Percentiles rank a stretch among this genome's conserved stretches.
Conservation (phyloP, 139 green algal genomes). For the Chlamydomonas incerta region DNA sequence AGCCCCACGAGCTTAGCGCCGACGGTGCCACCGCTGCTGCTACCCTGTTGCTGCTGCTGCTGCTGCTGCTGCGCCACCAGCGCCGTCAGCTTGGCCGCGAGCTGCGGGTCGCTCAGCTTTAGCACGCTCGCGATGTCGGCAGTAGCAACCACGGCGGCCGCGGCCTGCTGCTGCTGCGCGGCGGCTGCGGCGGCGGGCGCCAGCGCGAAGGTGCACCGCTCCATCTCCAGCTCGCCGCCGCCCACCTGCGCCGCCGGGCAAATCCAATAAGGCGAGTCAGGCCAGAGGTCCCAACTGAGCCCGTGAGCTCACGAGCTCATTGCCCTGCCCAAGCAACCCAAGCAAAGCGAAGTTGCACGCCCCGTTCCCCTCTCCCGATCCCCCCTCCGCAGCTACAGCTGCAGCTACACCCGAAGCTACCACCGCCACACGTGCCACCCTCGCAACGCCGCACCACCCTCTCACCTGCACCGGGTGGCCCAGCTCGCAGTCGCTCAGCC, state of each 20-base stretch:
- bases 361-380: no score
- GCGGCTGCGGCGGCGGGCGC: background rate
- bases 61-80: background rate
- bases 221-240: slow-evolving; percentile 24
- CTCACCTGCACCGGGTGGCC: background rate
- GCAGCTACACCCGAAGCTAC: no score
- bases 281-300: no score
- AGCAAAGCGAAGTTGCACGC: no score
- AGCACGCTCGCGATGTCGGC: no score
- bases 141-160: background rate
- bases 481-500: slow-evolving; percentile 28
- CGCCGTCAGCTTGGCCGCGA: background rate
- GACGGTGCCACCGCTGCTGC: background rate
- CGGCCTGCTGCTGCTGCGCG: background rate
- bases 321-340: no score
- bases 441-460: background rate
- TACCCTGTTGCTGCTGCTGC: background rate
- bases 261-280: no score
- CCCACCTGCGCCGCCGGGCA: background rate
- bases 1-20: background rate
- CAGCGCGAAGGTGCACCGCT: slow-evolving; percentile 9
- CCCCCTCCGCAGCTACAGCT: no score
- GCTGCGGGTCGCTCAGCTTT: background rate
- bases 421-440: background rate
- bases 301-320: no score